Evolutionary conservation across 805 yeast genomes (phyloP).

Genomic region (Brettanomyces nanus): DNA sequence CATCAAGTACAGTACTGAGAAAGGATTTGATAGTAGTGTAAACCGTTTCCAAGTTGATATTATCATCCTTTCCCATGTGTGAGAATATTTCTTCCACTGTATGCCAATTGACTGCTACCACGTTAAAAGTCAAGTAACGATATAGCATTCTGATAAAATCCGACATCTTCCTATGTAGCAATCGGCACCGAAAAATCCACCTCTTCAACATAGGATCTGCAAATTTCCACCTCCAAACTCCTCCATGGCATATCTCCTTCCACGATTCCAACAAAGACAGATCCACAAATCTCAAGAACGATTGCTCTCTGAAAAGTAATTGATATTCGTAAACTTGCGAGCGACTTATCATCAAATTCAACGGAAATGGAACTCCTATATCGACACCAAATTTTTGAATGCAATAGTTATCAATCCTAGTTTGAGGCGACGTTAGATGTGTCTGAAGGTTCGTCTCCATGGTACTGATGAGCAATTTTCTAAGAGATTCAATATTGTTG

Average conservation of each 20-base stretch:
- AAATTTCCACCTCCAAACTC: conserved; percentile 57
- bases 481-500: conserved; percentile 35
- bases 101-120: conserved; percentile 48
- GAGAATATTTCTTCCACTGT: conserved; percentile 27
- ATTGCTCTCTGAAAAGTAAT: conserved; percentile 62
- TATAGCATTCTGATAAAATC: conserved; percentile 47
- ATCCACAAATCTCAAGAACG: conserved; percentile 55
- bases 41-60: conserved; percentile 32
- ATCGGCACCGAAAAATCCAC: conserved; percentile 48
- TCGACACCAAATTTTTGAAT: conserved; percentile 49
- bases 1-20: conserved; percentile 55
- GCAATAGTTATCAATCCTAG: conserved; percentile 32
- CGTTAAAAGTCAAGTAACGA: conserved; percentile 48
- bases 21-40: conserved; percentile 43
- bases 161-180: conserved; percentile 50
- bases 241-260: conserved; percentile 56
- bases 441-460: conserved; percentile 20
- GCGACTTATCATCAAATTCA: conserved; percentile 64
- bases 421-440: conserved; percentile 12
- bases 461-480: conserved; percentile 36
- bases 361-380: conserved; percentile 74
- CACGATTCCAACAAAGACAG: conserved; percentile 57
- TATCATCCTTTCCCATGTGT: conserved; percentile 6
- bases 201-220: conserved; percentile 34
- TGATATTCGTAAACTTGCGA: conserved; percentile 74